phyloP scores from a whole-genome alignment of 148 eudicot genomes.

The Rhododendron kiyosumense region DNA sequence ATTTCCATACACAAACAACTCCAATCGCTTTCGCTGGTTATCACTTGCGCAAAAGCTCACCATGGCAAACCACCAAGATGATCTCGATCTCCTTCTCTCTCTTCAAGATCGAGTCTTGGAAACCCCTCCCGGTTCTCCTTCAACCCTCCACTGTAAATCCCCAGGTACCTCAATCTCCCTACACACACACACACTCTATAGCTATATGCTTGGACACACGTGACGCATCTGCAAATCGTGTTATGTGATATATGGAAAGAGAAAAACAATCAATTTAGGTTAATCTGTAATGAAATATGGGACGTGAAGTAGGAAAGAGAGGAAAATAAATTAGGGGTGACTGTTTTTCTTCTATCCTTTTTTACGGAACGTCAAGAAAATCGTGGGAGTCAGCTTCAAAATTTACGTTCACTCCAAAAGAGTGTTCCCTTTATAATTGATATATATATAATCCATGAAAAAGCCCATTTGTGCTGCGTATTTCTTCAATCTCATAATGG shows the following conservation, averaged over 20 bases:
- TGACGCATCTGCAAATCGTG: not conserved
- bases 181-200: too few species aligned
- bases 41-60: not conserved
- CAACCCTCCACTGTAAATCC: slow-evolving; percentile 27
- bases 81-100: slow-evolving; percentile 89
- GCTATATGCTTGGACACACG: not conserved
- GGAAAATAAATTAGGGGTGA: not conserved
- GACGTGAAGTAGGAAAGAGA: not conserved
- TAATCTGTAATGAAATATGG: not conserved
- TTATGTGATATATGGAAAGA: not conserved
- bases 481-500: not conserved
- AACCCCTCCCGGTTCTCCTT: slow-evolving; percentile 86
- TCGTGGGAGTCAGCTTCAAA: not conserved
- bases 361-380: not conserved
- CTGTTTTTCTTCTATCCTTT: not conserved
- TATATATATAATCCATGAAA: not conserved
- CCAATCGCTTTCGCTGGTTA: not conserved
- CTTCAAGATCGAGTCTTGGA: slow-evolving; percentile 82
- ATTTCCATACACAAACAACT: not conserved
- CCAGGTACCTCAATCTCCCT: slow-evolving; percentile 18
- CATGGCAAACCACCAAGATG: slow-evolving; percentile 38
- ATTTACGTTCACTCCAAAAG: not conserved
- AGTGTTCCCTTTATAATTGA: not conserved
- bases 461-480: not conserved
- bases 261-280: not conserved